phyloP scores from a whole-genome alignment of 306 rosid species.

The Cucurbita argyrosperma region DNA sequence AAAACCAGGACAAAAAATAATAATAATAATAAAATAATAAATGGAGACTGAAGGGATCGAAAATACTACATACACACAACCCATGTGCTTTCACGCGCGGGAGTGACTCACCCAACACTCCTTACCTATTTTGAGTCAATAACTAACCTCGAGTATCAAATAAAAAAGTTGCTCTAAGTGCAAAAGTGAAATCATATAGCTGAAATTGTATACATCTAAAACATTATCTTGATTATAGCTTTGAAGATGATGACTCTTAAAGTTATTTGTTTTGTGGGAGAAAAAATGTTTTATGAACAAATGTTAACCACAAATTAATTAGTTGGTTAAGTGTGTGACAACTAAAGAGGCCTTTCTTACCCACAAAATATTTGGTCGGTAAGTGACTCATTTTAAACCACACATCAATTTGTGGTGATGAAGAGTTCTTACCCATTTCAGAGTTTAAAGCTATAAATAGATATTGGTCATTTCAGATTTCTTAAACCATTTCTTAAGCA shows the following conservation, averaged over 20 bases:
- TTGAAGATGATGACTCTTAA: neutral
- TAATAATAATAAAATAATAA: no score
- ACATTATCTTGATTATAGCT: neutral
- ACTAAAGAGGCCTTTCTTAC: neutral
- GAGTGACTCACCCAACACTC: no score
- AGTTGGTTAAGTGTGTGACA: neutral
- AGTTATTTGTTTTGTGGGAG: neutral
- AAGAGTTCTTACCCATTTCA: neutral
- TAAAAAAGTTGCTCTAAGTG: no score
- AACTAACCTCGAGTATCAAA: no score
- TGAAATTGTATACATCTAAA: neutral
- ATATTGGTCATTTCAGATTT: neutral
- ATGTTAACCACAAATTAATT: neutral
- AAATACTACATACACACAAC: no score
- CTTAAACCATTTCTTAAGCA: neutral
- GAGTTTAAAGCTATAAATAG: neutral
- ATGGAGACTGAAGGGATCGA: no score
- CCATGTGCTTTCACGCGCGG: no score
- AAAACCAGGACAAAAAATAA: no score
- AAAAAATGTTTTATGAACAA: neutral
- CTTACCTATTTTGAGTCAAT: no score
- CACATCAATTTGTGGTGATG: neutral
- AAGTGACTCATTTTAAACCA: no score
- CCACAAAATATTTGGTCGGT: neutral
- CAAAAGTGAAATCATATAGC: no score